Base-by-base conservation (phyloP, 73 alveolate genomes). In the Paramecium primaurelia region DNA sequence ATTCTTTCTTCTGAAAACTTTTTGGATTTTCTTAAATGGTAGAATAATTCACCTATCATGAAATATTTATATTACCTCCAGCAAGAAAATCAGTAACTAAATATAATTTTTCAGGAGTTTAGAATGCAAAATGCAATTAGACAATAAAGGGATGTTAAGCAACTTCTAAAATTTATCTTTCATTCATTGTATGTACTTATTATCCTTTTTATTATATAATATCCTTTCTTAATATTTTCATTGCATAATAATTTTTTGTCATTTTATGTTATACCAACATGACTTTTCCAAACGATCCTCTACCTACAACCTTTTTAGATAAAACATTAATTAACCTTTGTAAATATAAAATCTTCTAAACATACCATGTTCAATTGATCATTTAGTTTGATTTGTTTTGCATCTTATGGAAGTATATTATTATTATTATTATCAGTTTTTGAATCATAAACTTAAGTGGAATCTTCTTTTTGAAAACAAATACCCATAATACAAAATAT, bases 31-130 rank as follows among this genome's bases (percentile, higher is more conserved):
- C 77, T 71, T 20, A 93, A 20, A 47, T 71, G 87, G 42, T 88
- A 95, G 47, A 96, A 96, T 60, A 96, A 93, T 86, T 98, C 99
- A 2, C 99, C 99, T 64, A 49, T 97, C 95, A 8, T 14, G 99
- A 99, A 87, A 97, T 96, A 93, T 93, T 88, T 5, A 40, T 34
- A 54, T 54, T 42, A 64, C 93, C 98, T 47, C 98, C 97, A 4
- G 95, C 95, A 84, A 98, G 92, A 88, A 93, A 96, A 87, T 97
- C 99, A 38, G 96, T 86, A 64, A 96, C 96, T 95, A 97, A 86
- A 92, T 96, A 97, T 71, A 97, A 87, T 92, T 97, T 92, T 47
- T 92, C 95, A 28, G 96, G 96, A 1, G 99, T 97, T 92, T 97
- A 94, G 92, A 97, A 96, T 16, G 99, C 85, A 92, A 75, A 97